phyloP scores from a whole-genome alignment of 768 basidiomycete species.

The Nevesoporus exiguus region DNA sequence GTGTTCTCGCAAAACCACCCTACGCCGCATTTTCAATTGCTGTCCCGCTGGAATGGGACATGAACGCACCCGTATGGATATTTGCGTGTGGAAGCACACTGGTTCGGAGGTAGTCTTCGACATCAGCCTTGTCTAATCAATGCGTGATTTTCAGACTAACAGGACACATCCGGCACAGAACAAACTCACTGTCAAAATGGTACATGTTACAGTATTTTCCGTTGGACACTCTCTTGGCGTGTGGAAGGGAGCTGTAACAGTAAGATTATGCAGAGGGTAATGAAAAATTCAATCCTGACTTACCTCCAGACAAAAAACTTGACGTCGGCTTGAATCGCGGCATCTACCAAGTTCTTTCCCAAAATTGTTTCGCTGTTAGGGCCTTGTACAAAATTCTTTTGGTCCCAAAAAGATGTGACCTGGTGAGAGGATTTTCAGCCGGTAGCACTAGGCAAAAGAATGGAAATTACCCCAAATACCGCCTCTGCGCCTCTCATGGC shows the following conservation, averaged over 20 bases:
- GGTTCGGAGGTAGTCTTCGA: conserved; percentile 25
- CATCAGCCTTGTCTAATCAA: conserved; percentile 20
- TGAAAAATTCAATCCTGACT: not conserved
- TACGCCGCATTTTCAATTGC: not conserved
- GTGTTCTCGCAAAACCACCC: conserved; percentile 28
- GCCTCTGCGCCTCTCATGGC: conserved; percentile 31
- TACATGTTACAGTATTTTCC: conserved; percentile 22
- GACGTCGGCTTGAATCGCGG: conserved; percentile 17
- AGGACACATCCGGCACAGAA: not conserved
- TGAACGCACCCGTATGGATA: conserved; percentile 19
- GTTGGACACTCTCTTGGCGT: conserved; percentile 11
- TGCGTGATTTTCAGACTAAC: not conserved
- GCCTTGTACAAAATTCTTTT: conserved; percentile 16
- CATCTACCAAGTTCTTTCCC: conserved; percentile 33
- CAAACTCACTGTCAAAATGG: conserved; percentile 28
- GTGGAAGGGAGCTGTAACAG: conserved; percentile 20
- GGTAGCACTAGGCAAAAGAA: not conserved
- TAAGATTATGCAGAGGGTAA: not conserved
- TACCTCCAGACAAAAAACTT: conserved; percentile 34
- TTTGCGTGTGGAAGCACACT: conserved; percentile 18
- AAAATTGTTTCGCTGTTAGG: conserved; percentile 19
- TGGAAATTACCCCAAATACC: conserved; percentile 29
- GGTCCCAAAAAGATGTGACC: conserved; percentile 30
- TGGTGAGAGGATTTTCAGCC: not conserved
- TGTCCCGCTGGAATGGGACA: too few species aligned